phyloP scores from a whole-genome alignment of 306 rosid species.

The Carpinus viminea region DNA sequence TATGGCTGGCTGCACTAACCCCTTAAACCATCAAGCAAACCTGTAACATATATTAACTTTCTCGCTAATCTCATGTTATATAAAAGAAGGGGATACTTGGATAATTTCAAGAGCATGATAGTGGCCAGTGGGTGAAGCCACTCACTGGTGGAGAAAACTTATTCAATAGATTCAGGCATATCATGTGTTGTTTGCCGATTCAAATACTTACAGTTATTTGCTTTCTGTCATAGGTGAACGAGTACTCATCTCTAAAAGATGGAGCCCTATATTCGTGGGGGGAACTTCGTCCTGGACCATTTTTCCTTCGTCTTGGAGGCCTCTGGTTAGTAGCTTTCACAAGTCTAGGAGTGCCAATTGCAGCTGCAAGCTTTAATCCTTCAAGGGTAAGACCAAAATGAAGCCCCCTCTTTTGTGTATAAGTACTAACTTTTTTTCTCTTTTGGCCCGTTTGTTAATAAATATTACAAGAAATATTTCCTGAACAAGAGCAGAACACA shows the following conservation, averaged over 20 bases:
- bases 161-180: constrained; percentile 11
- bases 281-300: constrained; percentile 79
- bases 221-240: constrained; percentile 69
- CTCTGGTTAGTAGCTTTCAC: constrained; percentile 83
- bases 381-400: constrained; percentile 60
- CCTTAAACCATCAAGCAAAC: neutral
- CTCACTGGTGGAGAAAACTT: neutral
- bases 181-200: constrained; percentile 9
- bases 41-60: neutral
- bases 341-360: constrained; percentile 75
- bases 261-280: constrained; percentile 86
- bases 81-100: neutral
- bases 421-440: neutral
- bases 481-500: neutral
- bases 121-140: neutral
- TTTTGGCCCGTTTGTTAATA: neutral
- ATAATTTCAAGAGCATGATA: neutral
- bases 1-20: constrained; percentile 13
- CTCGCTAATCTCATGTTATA: neutral
- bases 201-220: constrained; percentile 14
- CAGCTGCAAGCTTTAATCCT: constrained; percentile 98
- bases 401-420: neutral
- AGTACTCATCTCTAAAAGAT: constrained; percentile 85
- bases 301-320: constrained; percentile 92
- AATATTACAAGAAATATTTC: neutral